Conservation (phyloP, 345 rosid genomes). For the Salix exigua region DNA sequence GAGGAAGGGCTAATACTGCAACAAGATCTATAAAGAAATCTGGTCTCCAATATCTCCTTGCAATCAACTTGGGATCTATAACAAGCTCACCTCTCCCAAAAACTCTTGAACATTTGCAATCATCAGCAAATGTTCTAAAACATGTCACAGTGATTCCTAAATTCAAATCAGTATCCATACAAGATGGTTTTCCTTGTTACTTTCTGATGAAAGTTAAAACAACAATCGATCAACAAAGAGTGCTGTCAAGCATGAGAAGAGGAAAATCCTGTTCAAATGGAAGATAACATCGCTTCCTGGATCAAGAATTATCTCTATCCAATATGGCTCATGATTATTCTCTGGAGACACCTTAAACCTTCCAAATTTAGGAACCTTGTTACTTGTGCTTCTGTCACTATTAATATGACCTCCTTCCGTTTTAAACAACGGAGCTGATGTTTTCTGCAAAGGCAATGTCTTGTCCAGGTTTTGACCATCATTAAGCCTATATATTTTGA, state of each 20-base stretch:
- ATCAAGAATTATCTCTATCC: conserved; percentile 52
- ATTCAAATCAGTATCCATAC: conserved; percentile 54
- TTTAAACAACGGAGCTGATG: conserved; percentile 35
- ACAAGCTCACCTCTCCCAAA: conserved; percentile 86
- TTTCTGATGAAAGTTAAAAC: conserved; percentile 64
- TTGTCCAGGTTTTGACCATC: conserved; percentile 28
- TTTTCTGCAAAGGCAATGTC: conserved; percentile 43
- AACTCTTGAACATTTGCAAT: conserved; percentile 43
- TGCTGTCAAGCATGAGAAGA: conserved; percentile 69
- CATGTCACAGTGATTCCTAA: conserved; percentile 63
- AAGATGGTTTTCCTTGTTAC: conserved; percentile 38
- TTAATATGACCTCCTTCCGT: conserved; percentile 21
- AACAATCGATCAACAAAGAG: conserved; percentile 80
- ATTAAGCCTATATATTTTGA: conserved; percentile 35
- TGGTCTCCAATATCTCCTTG: conserved; percentile 57
- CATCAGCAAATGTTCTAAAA: conserved; percentile 68
- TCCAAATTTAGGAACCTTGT: conserved; percentile 39
- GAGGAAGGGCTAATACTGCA: conserved; percentile 76
- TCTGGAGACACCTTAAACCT: conserved; percentile 55
- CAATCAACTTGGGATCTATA: conserved; percentile 57
- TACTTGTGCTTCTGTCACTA: conserved; percentile 15
- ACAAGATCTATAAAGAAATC: conserved; percentile 68
- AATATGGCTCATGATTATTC: conserved; percentile 30
- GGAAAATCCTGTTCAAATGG: conserved; percentile 67
- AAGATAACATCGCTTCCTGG: conserved; percentile 61